Evolutionary conservation across 495 filamentous ascomycete genomes (phyloP), one percentile per base, ranked within the genome.

Genomic region (Friedmanniomyces endolithicus): DNA sequence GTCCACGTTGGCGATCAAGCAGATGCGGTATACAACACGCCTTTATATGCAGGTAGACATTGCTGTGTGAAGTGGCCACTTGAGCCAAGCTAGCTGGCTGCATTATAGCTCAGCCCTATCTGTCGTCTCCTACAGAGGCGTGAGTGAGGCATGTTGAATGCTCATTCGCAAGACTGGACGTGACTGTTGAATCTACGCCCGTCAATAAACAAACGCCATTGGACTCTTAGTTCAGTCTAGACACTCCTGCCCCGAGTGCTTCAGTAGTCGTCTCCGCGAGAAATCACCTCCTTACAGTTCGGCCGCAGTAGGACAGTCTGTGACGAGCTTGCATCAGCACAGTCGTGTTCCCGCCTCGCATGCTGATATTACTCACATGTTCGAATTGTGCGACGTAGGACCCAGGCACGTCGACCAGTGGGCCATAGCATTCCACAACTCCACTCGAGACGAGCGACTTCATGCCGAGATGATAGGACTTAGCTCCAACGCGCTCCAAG

Each of bases 401-500:
- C 0, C 79, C 79, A 54, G 71, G 64, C 23, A 76, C 63, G 63
- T 82, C 79, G 57, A 74, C 68, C 48, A 81, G 63, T 14, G 79
- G 78, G 12, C 60, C 61, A 59, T 81, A 79, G 1, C 60, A 59
- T 53, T 81, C 75, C 12, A 82, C 73, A 48, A 80, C 70, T 24
- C 76, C 79, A 55, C 73, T 71, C 12, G 67, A 66, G 7, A 78
- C 69, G 12, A 81, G 75, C 14, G 56, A 43, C 23, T 46, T 58
- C 64, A 68, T 61, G 17, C 87, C 88, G 2, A 90, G 76, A 23
- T 90, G 78, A 63, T 94, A 95, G 67, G 89, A 90, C 25, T 94
- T 85, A 66, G 88, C 85, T 35, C 88, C 88, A 23, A 94, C 65
- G 44, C 86, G 81, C 68, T 95, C 88, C 29, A 95, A 74, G 64